Evolutionary conservation across 2,329 filamentous ascomycete species (phyloP).

Genomic region (Helotiales sp.): DNA sequence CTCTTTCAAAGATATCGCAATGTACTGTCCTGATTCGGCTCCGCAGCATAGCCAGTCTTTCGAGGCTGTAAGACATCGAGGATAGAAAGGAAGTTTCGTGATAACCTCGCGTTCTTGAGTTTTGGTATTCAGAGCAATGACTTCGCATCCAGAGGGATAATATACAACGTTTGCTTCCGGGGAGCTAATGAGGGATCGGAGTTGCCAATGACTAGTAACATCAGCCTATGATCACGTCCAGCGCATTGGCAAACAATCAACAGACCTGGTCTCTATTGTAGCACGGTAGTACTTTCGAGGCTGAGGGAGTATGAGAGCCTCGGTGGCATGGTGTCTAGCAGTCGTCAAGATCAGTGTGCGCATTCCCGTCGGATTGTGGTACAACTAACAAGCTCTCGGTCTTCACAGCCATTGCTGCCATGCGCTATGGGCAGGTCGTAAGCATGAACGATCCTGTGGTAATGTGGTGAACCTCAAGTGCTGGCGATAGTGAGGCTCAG

Average conservation of each 20-base stretch:
- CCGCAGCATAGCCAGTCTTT: conserved; percentile 90
- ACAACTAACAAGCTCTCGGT: conserved; percentile 51
- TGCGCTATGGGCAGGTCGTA: conserved; percentile 28
- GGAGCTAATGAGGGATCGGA: conserved; percentile 86
- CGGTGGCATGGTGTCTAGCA: conserved; percentile 62
- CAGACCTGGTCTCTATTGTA: conserved; percentile 65
- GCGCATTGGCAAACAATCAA: no score
- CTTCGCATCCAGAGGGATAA: conserved; percentile 75
- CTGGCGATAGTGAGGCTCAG: neutral
- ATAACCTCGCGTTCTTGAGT: conserved; percentile 72
- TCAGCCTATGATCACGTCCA: neutral
- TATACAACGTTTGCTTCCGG: conserved; percentile 77
- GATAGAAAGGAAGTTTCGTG: conserved; percentile 68
- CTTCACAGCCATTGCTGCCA: conserved; percentile 53
- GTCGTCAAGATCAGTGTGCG: conserved; percentile 2
- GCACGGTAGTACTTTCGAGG: conserved; percentile 68
- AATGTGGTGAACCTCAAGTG: neutral
- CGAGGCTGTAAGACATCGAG: conserved; percentile 84
- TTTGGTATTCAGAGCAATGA: conserved; percentile 69
- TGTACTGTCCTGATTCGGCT: conserved; percentile 84
- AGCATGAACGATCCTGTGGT: conserved; percentile 30
- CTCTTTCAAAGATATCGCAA: conserved; percentile 30
- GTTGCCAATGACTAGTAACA: conserved; percentile 71
- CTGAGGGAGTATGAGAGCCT: conserved; percentile 59
- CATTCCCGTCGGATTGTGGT: neutral